These are phyloP conservation scores for Talaromyces sp. DNA, from an alignment of 2,329 filamentous ascomycete species.

Conservation along the genomic window DNA sequence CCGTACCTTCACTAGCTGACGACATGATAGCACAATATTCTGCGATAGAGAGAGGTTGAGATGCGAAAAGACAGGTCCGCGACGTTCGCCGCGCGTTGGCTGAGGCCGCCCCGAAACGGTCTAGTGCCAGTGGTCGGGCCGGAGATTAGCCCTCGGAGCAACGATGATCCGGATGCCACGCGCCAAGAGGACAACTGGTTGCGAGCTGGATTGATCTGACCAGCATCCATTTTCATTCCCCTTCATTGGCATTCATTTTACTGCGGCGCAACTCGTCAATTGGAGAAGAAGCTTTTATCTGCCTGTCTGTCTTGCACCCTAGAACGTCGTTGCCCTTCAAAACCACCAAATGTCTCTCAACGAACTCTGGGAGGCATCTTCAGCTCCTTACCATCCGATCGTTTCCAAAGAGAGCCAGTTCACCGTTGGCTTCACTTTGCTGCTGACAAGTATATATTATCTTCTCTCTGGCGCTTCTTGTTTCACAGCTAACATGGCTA, in stretches of 20 bases:
- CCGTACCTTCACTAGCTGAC: conserved; percentile 30
- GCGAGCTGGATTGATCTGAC: neutral
- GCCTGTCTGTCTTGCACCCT: neutral
- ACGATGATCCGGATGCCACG: conserved; percentile 19
- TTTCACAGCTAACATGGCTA: neutral
- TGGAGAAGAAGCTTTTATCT: neutral
- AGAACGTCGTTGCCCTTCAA: neutral
- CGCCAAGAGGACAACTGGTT: conserved; percentile 16
- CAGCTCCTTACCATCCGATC: conserved; percentile 75
- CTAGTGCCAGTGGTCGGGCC: conserved; percentile 2
- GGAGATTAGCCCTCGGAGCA: conserved; percentile 17
- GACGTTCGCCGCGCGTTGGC: conserved; percentile 10
- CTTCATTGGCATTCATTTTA: neutral
- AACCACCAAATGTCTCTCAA: conserved; percentile 61
- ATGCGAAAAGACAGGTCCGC: conserved; percentile 6
- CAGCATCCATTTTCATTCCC: neutral
- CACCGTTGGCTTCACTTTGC: conserved; percentile 69
- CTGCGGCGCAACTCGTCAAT: neutral
- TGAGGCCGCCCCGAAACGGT: conserved; percentile 8
- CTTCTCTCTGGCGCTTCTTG: neutral
- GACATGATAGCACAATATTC: conserved; percentile 18
- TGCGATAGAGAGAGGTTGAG: neutral
- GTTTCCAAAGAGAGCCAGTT: conserved; percentile 83
- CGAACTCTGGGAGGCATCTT: conserved; percentile 90
- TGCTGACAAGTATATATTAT: conserved; percentile 56